phyloP scores from a whole-genome alignment of 2,329 filamentous ascomycete species.

The Calonectria crousiana region DNA sequence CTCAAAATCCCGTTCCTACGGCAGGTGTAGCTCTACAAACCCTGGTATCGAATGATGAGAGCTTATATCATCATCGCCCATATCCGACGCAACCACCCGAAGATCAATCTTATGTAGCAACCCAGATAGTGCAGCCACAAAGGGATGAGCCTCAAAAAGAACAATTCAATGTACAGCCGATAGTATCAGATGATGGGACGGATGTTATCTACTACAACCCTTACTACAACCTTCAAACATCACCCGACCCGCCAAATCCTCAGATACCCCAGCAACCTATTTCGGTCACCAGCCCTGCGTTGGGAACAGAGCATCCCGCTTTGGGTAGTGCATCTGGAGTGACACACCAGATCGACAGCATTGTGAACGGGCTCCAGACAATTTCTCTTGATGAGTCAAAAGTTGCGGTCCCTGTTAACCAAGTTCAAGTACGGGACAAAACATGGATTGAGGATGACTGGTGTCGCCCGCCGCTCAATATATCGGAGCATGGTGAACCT shows the following conservation, averaged over 20 bases:
- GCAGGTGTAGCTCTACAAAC: background rate
- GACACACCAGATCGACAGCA: background rate
- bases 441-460: conserved; percentile 12
- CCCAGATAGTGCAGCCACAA: background rate
- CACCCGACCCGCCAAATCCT: background rate
- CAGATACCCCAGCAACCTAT: background rate
- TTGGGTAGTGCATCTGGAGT: background rate
- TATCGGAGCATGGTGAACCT: background rate
- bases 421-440: background rate
- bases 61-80: background rate
- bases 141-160: too few species aligned
- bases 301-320: background rate
- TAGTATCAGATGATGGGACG: background rate
- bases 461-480: conserved; percentile 10
- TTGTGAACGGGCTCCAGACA: background rate
- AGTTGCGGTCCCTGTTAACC: background rate
- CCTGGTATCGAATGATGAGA: background rate
- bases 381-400: background rate
- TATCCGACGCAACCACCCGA: background rate
- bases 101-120: background rate
- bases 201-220: background rate
- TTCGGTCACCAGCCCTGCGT: background rate
- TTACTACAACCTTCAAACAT: too few species aligned
- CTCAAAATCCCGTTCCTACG: background rate
- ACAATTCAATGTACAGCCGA: background rate